Base-by-base conservation (phyloP, 2,329 filamentous ascomycete genomes). In the Trichophyton mentagrophytes region DNA sequence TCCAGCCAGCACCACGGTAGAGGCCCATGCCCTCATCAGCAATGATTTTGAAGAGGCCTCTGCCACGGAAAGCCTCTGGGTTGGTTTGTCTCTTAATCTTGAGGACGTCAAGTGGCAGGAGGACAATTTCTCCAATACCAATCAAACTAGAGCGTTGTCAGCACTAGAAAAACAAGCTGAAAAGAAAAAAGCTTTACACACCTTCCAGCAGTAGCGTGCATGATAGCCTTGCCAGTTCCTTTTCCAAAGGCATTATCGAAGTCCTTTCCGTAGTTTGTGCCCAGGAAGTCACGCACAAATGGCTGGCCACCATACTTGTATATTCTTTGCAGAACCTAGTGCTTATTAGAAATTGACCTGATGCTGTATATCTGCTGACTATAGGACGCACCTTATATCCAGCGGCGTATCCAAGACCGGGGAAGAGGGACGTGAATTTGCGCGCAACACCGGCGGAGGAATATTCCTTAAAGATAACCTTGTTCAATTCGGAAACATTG, bases 31-130 rank as follows among this genome's bases (percentile, higher is more conserved):
- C 93, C 76, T 99, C 93, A 71, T 99, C 93, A 62, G 84, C 82
- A 64, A 99, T 82, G 66, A 99, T 97, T 76, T 82, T 87, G 72
- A 97, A 78, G 63, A 99, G 81, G 64, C 93, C 93, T 69, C 93
- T 88, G 68, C 92, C 92, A 67, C 90, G 85, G 85, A 99, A 99
- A 40, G 93, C 91, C 72, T 97, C 93, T 46, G 93, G 93, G 81
- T 99, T 99, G 67, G 93, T 99, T 80, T 99, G 93, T 70, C 93
- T 86, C 84, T 99, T 99, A 80, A 99, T 99, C 84, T 99, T 99
- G 65, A 99, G 83, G 44, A 99, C 92, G 69, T 99, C 93, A 63
- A 99, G 84, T 47, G 93, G 93, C 46, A 99, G 83, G 33, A 99
- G 84, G 62, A 99, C 84, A 66, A 99, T 95, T 79, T 99, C 93